Evolutionary conservation across 495 filamentous ascomycete genomes (phyloP).

Genomic region (Collariella sp.): DNA sequence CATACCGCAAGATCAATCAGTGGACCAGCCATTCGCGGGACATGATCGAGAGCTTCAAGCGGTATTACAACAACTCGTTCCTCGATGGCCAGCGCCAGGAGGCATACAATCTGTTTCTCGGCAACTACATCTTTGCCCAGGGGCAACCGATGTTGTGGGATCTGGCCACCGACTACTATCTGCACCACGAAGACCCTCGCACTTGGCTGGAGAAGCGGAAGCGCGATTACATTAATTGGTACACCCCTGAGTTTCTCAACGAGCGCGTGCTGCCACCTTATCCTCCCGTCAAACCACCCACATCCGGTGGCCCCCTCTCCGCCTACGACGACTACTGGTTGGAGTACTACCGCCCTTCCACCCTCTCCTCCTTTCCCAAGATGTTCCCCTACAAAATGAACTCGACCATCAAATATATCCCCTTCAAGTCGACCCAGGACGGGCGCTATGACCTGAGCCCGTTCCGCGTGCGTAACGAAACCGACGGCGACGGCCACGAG

Average conservation of each 20-base stretch:
- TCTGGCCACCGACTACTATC: slow-evolving; percentile 88
- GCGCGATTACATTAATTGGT: slow-evolving; percentile 75
- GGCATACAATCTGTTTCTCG: slow-evolving; percentile 95
- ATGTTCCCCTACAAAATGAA: slow-evolving; percentile 88
- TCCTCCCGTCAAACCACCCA: slow-evolving; percentile 30
- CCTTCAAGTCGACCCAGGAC: slow-evolving; percentile 59
- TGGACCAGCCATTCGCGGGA: slow-evolving; percentile 96
- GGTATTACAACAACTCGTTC: slow-evolving; percentile 99
- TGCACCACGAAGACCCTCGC: slow-evolving; percentile 81
- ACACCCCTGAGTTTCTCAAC: slow-evolving; percentile 65
- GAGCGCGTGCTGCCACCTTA: slow-evolving; percentile 46
- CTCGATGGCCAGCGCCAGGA: slow-evolving; percentile 93
- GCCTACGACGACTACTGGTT: slow-evolving; percentile 94
- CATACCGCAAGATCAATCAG: slow-evolving; percentile 96
- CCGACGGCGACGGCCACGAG: slow-evolving; percentile 35
- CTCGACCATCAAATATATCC: slow-evolving; percentile 71
- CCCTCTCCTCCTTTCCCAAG: slow-evolving; percentile 77
- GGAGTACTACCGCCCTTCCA: slow-evolving; percentile 89
- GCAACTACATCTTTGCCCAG: slow-evolving; percentile 86
- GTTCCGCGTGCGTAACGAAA: slow-evolving; percentile 62
- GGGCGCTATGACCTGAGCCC: slow-evolving; percentile 73
- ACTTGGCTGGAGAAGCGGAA: slow-evolving; percentile 56
- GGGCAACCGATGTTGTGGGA: slow-evolving; percentile 98
- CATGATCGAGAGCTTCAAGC: slow-evolving; percentile 98
- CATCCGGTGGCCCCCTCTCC: slow-evolving; percentile 48